Conservation (phyloP, 2,329 filamentous ascomycete species). For the Aquanectria penicillioides region DNA sequence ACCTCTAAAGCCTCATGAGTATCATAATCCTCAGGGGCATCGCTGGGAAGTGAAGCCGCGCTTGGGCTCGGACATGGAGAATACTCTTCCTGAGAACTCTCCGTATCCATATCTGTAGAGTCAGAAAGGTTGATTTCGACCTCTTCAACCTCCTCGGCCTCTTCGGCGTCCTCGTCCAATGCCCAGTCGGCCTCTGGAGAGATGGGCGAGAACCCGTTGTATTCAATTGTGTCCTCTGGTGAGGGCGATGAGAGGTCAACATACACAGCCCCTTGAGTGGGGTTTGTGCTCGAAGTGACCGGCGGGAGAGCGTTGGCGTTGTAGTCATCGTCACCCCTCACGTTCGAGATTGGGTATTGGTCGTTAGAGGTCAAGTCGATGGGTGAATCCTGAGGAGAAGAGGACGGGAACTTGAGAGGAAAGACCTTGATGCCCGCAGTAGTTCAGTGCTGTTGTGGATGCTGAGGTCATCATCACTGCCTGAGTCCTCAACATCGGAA, state of each 20-base stretch:
- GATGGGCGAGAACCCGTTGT: constrained; percentile 5
- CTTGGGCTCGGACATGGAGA: constrained; percentile 15
- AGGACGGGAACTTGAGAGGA: constrained; percentile 28
- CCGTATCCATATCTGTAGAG: constrained; percentile 32
- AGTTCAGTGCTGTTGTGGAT: constrained; percentile 41
- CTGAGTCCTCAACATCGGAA: constrained; percentile 44
- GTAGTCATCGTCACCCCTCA: constrained; percentile 21
- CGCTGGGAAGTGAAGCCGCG: background rate
- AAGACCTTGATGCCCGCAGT: constrained; percentile 43
- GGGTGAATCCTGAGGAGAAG: constrained; percentile 15
- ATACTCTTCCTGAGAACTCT: constrained; percentile 15
- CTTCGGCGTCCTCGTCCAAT: constrained; percentile 17
- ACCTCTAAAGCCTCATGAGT: constrained; percentile 5
- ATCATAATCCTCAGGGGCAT: background rate
- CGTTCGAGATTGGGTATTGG: constrained; percentile 25
- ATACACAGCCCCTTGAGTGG: background rate
- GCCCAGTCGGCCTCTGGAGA: constrained; percentile 5
- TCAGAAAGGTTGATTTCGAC: constrained; percentile 19
- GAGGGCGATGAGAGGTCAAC: constrained; percentile 10
- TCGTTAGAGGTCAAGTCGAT: constrained; percentile 40
- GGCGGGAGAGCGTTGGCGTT: background rate
- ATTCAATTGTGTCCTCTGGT: constrained; percentile 15
- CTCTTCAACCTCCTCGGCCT: constrained; percentile 15
- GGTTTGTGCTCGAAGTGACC: background rate
- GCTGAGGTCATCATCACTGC: constrained; percentile 40